Base-by-base conservation (phyloP, 441 rosid genomes). In the Erodium trifolium region DNA sequence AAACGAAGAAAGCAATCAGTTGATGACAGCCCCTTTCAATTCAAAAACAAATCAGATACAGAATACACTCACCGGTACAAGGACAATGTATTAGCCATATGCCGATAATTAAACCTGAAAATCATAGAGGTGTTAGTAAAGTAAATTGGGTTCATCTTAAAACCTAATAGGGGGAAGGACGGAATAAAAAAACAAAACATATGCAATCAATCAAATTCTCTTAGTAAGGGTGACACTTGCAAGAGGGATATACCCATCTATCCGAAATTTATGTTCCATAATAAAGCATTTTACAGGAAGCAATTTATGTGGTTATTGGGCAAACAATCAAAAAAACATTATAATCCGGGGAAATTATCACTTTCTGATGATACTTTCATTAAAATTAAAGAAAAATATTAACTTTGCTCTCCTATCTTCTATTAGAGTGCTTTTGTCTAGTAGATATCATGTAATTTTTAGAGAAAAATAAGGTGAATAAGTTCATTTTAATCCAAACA, bases 81-180 rank as follows among this genome's bases (percentile, higher is more conserved):
- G 13, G 99, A 95, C 63, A 95, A 78, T 18, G 98, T 95, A 67
- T 95, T 92, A 9, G 99, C 99, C 98, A 95, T 95, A 75, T 92
- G 98, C 3, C 98, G 77, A 76, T 95, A 95, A 78, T 92, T 92
- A 78, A 95, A 92, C 98, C 99, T 92, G 95, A 77, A 77, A 55
- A 6, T 55, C 31, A 34, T 70, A 68, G 27, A 69, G 51, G 29
- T 16, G 11, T 17, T 4, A 17, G 16, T 55, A 7, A 55, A 55
- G 18, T 55, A 19, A 55, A 55, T 55, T 55, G 17, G 23, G 7
- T 55, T 4, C 23, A 37, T n/a, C 23, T 14, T 55, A n/a, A 55
- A 55, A 14, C 17, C 18, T 53, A 53, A 13, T 4, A 53, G 5
- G 18, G 18, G 60, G 60, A 3, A 53, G 60, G 12, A 13, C 60